phyloP scores from a whole-genome alignment of 2,329 filamentous ascomycete genomes.

The Herpotrichia juniperi region DNA sequence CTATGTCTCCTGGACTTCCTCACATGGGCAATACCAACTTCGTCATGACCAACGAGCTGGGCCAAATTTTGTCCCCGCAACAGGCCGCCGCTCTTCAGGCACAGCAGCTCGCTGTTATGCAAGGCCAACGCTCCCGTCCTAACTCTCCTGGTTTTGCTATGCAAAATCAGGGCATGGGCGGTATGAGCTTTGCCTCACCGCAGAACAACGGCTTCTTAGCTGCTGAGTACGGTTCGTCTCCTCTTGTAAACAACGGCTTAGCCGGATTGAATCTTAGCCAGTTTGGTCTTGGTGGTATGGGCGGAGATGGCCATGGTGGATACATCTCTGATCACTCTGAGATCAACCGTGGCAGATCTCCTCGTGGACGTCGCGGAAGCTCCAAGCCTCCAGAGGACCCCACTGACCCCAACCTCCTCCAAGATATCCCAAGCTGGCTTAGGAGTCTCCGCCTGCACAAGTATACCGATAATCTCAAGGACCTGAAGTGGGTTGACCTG shows the following conservation, averaged over 20 bases:
- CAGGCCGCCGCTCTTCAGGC: slow-evolving; percentile 61
- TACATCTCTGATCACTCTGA: slow-evolving; percentile 96
- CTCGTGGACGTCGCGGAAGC: slow-evolving; percentile 88
- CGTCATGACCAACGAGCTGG: slow-evolving; percentile 93
- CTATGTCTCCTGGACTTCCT: slow-evolving; percentile 69
- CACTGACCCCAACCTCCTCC: slow-evolving; percentile 85
- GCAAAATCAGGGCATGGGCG: slow-evolving; percentile 65
- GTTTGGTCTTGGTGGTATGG: slow-evolving; percentile 59
- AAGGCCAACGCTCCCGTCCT: slow-evolving; percentile 83
- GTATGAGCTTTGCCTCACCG: slow-evolving; percentile 79
- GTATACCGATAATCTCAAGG: slow-evolving; percentile 97
- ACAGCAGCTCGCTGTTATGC: slow-evolving; percentile 83
- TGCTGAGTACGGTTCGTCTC: slow-evolving; percentile 78
- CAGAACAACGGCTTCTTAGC: slow-evolving; percentile 94
- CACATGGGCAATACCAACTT: slow-evolving; percentile 74
- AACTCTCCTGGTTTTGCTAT: slow-evolving; percentile 87
- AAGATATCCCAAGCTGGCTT: slow-evolving; percentile 96
- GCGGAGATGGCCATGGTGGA: slow-evolving; percentile 60
- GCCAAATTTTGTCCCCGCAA: slow-evolving; percentile 76
- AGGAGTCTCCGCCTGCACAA: slow-evolving; percentile 95
- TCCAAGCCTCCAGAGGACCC: slow-evolving; percentile 98
- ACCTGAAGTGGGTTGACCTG: slow-evolving; percentile 94
- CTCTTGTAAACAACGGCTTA: slow-evolving; percentile 74
- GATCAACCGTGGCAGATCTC: slow-evolving; percentile 86
- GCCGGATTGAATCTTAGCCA: slow-evolving; percentile 73